Evolutionary conservation across 2,329 filamentous ascomycete genomes (phyloP), one percentile per base, ranked within the genome.

Genomic region (Colletotrichum orchidophilum): DNA sequence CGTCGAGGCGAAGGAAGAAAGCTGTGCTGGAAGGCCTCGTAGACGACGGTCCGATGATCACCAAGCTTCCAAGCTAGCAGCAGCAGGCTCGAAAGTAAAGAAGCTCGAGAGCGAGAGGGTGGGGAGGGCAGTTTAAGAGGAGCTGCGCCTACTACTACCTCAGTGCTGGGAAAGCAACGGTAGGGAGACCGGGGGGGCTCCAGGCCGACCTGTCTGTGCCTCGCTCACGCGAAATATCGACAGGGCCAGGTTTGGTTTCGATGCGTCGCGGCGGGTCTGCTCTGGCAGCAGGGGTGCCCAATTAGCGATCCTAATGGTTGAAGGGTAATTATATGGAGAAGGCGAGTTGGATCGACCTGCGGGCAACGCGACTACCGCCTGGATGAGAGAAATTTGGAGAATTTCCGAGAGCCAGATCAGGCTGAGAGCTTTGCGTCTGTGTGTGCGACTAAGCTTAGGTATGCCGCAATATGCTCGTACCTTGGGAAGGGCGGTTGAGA

Each of bases 101-200:
- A 58, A 75, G 71, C 60, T 70, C 55, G 66, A 68, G 61, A 64
- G 54, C 66, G 57, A 70, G 73, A 72, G 74, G 78, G 79, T 77
- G 78, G 77, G 76, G 75, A 72, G 50, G 75, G 75, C 74, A 75
- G 77, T 76, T 77, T 78, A 77, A 79, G 78, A 79, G 80, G 76
- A 75, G 73, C 73, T 75, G 71, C 66, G 73, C 66, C 68, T 69
- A 63, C 52, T 71, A 59, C 53, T 68, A 63, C 69, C 65, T 63
- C 64, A 59, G 59, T 53, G 53, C 64, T 71, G 53, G 57, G 69
- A 59, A 26, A 63, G 58, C 21, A 29, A 59, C 35, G 59, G 58
- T 54, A 59, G 15, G 39, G 69, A 72, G 33, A 75, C 73, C 69
- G 73, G 74, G 74, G 18, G 18, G 76, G 71, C 71, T 76, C 50